Conservation (phyloP, 2,329 filamentous ascomycete genomes). For the Metarhizium album region DNA sequence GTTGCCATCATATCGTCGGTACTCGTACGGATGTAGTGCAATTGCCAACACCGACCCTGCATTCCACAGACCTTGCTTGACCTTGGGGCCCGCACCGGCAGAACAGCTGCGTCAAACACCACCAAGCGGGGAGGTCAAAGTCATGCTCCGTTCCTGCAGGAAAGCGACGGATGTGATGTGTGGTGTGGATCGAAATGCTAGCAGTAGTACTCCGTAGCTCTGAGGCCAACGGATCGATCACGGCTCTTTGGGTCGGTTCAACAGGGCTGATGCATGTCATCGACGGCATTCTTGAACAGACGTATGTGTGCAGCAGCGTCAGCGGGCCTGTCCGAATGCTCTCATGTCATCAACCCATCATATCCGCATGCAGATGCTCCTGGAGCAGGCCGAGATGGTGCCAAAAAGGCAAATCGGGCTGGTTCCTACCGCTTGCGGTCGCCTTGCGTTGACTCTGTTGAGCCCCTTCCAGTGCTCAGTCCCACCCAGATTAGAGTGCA, state of each 20-base stretch:
- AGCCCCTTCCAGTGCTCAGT: too few species aligned
- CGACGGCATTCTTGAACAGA: neutral
- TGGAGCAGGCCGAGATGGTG: too few species aligned
- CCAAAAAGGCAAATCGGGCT: too few species aligned
- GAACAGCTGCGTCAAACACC: neutral
- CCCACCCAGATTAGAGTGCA: too few species aligned
- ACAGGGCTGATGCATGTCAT: neutral
- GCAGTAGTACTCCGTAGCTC: neutral
- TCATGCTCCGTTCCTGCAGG: conserved; percentile 1
- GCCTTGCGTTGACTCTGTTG: too few species aligned
- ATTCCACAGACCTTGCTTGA: too few species aligned
- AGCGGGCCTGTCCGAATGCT: too few species aligned
- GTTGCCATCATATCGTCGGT: too few species aligned
- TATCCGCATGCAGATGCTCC: neutral
- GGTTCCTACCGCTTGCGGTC: too few species aligned
- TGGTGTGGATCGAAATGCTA: neutral
- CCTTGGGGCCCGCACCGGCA: too few species aligned
- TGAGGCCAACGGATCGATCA: neutral
- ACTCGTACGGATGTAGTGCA: too few species aligned
- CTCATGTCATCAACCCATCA: neutral
- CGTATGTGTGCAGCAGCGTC: neutral
- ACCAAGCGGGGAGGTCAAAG: neutral
- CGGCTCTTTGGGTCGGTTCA: neutral
- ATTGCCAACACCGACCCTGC: too few species aligned
- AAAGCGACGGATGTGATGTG: neutral